Evolutionary conservation across 192 early-diverging fungal genomes (phyloP).

Genomic region (Coemansia sp.): DNA sequence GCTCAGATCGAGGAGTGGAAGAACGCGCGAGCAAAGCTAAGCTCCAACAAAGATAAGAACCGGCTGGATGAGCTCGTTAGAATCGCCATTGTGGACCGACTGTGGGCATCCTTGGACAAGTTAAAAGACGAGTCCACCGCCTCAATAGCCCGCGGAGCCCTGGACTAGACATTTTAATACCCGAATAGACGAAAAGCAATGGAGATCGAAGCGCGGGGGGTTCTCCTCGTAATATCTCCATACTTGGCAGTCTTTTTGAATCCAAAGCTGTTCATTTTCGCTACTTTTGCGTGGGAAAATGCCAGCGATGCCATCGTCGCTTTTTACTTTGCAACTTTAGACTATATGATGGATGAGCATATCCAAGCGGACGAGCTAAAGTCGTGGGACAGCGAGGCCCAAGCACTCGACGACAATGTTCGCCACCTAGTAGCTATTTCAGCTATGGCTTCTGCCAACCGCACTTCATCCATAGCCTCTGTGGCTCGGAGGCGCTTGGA

Average conservation of each 20-base stretch:
- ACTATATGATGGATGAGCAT: neutral
- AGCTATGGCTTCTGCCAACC: slow-evolving; percentile 34
- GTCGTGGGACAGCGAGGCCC: slow-evolving; percentile 13
- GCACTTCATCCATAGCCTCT: slow-evolving; percentile 2
- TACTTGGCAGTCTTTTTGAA: neutral
- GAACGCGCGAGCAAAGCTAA: slow-evolving; percentile 14
- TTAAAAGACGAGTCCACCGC: slow-evolving; percentile 18
- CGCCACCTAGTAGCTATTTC: slow-evolving; percentile 26
- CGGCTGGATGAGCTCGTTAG: slow-evolving; percentile 36
- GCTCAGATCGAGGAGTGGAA: slow-evolving; percentile 58
- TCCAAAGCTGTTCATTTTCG: neutral
- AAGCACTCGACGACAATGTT: slow-evolving; percentile 9
- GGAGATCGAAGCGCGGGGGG: neutral
- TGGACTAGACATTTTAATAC: neutral
- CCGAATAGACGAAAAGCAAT: neutral
- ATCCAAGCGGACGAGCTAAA: neutral
- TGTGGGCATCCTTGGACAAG: slow-evolving; percentile 20
- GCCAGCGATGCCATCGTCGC: neutral
- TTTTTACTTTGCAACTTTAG: neutral
- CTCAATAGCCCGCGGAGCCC: neutral
- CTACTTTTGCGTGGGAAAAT: neutral
- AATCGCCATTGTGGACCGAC: slow-evolving; percentile 25
- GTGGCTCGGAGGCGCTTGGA: slow-evolving; percentile 12
- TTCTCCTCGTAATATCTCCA: neutral
- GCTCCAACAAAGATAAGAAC: slow-evolving; percentile 13